Base-by-base conservation (phyloP, 495 filamentous ascomycete species). In the Podospora tetraspora region DNA sequence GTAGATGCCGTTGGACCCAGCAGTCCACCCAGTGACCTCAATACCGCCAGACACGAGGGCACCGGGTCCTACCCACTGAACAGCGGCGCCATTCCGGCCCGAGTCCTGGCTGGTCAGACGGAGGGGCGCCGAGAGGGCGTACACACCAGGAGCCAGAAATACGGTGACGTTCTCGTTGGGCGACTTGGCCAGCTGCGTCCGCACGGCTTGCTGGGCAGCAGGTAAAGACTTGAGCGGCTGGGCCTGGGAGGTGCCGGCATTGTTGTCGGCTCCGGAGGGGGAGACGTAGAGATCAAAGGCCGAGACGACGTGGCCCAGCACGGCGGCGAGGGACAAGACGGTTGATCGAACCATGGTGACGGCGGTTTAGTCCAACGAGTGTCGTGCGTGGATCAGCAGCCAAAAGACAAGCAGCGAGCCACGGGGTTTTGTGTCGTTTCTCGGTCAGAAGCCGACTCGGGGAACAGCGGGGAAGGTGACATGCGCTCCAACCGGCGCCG, bases 61-160 rank as follows among this genome's bases (percentile, higher is more conserved):
- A 12, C 32, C 66, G 13, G 21, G 27, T 0, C 66, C 66, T 5
- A 62, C 37, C 66, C 66, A 67, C n/a, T 56, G 21, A 1, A 67
- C 66, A 3, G 58, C 16, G 13, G 59, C 21, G n/a, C 62, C 37
- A 24, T 11, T 61, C 52, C 43, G 37, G 59, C 58, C 66, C 10
- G 66, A 67, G 66, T 67, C 66, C 22, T 67, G 32, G 57, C 52
- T 59, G 29, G 66, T 67, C 27, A 67, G 32, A 5, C 29, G 29
- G 58, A 67, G 59, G n/a, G 66, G 66, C 21, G n/a, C 32, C n/a
- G 66, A 37, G 30, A 67, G 58, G 16, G 30, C 1, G 58, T 67
- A 67, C 23, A 43, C 32, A 59, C 66, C 66, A 13, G 58, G 27
- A 6, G 66, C 66, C 19, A 67, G 58, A 27, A 56, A 19, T 21